These are phyloP conservation scores for Phytophthora ramorum DNA, from an alignment of 352 stramenopile species.

Conservation along the genomic window DNA sequence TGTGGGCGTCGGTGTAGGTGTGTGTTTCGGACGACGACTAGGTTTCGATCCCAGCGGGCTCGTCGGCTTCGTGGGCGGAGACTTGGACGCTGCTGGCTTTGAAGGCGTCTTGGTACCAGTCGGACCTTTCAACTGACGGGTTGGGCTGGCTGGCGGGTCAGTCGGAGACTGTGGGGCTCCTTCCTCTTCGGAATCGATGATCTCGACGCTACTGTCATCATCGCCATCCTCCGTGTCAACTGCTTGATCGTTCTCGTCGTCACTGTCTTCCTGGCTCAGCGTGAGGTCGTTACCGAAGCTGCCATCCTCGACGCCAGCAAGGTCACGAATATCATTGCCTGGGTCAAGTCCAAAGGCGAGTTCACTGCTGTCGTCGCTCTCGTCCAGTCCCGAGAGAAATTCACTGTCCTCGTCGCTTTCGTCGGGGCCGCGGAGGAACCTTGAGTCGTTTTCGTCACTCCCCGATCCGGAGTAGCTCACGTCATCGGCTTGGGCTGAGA, in stretches of 20 bases:
- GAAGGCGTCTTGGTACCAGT: no score
- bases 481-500: background rate
- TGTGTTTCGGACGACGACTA: background rate
- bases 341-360: background rate
- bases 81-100: background rate
- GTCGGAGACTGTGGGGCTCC: no score
- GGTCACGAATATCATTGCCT: background rate
- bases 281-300: background rate
- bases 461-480: background rate
- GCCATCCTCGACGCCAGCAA: background rate
- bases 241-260: background rate
- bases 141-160: no score
- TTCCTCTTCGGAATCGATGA: background rate
- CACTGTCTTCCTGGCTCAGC: background rate
- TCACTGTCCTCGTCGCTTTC: conserved; percentile 1
- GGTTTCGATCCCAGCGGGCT: background rate
- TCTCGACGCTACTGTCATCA: background rate
- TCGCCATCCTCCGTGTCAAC: background rate
- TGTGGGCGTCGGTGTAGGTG: conserved; percentile 1
- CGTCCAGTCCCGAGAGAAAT: background rate
- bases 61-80: background rate
- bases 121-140: background rate
- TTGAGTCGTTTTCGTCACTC: background rate
- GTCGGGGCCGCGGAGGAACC: background rate
- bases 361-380: background rate